Evolutionary conservation across 2,329 filamentous ascomycete genomes (phyloP), one percentile per base, ranked within the genome.

Genomic region (Macrophomina pseudophaseolina): DNA sequence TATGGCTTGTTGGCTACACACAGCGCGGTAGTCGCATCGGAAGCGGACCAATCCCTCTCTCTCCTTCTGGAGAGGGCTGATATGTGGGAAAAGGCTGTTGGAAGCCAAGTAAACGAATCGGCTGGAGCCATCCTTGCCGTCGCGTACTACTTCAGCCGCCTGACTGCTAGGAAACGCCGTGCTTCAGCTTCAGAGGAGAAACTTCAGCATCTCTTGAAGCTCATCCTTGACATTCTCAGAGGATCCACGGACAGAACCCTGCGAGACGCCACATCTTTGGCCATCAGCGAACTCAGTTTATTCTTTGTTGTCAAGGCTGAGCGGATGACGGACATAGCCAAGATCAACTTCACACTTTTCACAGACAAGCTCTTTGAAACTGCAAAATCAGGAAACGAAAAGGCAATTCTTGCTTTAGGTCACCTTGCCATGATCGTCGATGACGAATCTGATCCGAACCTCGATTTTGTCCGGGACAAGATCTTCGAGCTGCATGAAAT

Each of bases 401-500:
- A 86, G 66, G 91, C 94, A 0, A 94, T 97, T 59, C 79, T 87
- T n/a, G 88, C 92, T 2, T 82, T 98, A 5, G 95, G 95, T 0
- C 86, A 91, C 56, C 80, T 98, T 3, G 88, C 91, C 0, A 86
- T 92, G 63, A 86, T 90, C 1, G 79, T 82, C 12, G 81, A 85
- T 40, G 77, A 82, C 48, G 74, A 79, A 1, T 72, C 76, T 2
- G 74, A 72, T 59, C 72, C 74, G 5, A 72, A 75, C 1, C 76
- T 91, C 1, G 79, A 79, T 1, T 80, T 83, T 9, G 86, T 97
- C 5, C 79, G 93, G 12, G 84, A 88, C 11, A 88, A 87, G 33
- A 81, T 98, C 0, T 91, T 94, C 74, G 85, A 85, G 9, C 82
- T 98, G 3, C 91, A 96, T 72, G 93, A 97, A 74, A 87, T 95